Evolutionary conservation across 768 basidiomycete genomes (phyloP), one percentile per base, ranked within the genome.

Genomic region (Mycena filopes): DNA sequence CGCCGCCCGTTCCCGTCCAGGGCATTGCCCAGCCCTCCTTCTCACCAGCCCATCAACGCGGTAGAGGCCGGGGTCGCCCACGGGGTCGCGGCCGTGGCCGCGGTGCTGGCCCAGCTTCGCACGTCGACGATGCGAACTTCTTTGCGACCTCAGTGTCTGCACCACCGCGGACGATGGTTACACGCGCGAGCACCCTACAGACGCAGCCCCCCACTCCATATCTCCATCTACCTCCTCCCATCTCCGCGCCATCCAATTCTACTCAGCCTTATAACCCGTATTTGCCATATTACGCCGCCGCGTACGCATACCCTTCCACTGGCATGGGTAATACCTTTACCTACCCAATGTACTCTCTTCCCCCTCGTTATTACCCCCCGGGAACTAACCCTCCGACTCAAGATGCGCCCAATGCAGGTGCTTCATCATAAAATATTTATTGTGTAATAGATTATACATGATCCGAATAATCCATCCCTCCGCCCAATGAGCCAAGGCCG

Each of bases 401-500:
- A 20, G 49, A 59, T 59, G 40, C 15, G 3, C 49, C 38, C 11
- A 49, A 13, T 57, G 33, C 45, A 55, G 41, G n/a, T 42, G 15
- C 41, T 48, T 29, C 6, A 29, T 13, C 15, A 13, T 12, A 31
- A 1, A n/a, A 31, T 53, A 21, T 40, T 23, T 20, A 23, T 40
- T 18, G n/a, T n/a, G n/a, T n/a, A 42, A 5, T 42, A 23, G n/a
- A 46, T 42, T 36, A 23, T 23, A 38, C 33, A 60, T 38, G 5
- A 33, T 59, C 57, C 20, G 49, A 23, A 45, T 60, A 43, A 13
- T 60, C 59, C 28, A 60, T 4, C 23, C 59, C 59, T 42, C 59
- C 59, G 25, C 59, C 59, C 33, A 60, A 28, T 28, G 59, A 42
- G 43, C 59, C 59, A 25, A 60, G 59, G 6, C 59, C 59, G 0